Evolutionary conservation across 257 asterid species (phyloP).

Genomic region (Rhazya stricta): DNA sequence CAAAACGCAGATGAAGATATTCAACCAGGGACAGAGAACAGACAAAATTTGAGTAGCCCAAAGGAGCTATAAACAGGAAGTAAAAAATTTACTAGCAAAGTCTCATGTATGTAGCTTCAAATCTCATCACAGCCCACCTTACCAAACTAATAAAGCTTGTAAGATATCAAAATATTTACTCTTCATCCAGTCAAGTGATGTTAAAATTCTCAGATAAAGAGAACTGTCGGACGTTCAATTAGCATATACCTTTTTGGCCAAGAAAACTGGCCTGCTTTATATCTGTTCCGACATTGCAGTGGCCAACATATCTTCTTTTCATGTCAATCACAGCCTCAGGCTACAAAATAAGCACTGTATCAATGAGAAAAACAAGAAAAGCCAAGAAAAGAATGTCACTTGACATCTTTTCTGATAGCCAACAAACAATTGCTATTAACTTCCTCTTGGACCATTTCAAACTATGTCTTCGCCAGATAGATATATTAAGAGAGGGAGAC

Average conservation of each 20-base stretch:
- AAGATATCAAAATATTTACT: background rate
- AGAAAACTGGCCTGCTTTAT: slow-evolving; percentile 96
- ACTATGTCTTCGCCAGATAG: background rate
- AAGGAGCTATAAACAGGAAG: background rate
- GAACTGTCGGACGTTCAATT: slow-evolving; percentile 14
- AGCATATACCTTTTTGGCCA: slow-evolving; percentile 74
- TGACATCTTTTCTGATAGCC: background rate
- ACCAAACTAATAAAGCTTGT: background rate
- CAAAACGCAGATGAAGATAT: too few species aligned
- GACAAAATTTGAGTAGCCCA: background rate
- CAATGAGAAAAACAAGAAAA: slow-evolving; percentile 3
- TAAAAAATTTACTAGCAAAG: background rate
- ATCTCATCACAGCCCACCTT: background rate
- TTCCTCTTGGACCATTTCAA: background rate
- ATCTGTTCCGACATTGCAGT: slow-evolving; percentile 88
- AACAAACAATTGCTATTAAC: background rate
- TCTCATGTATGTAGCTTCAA: background rate
- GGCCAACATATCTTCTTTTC: slow-evolving; percentile 92
- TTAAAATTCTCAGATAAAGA: background rate
- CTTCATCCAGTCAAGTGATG: background rate
- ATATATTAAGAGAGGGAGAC: background rate
- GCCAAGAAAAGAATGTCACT: background rate
- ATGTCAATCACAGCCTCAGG: slow-evolving; percentile 79
- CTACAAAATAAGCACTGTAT: slow-evolving; percentile 42
- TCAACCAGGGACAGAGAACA: too few species aligned